Evolutionary conservation across 225 moss, liverwort and hornwort species (phyloP), one percentile per base, ranked within the genome.

Genomic region (Antitrichia curtipendula): DNA sequence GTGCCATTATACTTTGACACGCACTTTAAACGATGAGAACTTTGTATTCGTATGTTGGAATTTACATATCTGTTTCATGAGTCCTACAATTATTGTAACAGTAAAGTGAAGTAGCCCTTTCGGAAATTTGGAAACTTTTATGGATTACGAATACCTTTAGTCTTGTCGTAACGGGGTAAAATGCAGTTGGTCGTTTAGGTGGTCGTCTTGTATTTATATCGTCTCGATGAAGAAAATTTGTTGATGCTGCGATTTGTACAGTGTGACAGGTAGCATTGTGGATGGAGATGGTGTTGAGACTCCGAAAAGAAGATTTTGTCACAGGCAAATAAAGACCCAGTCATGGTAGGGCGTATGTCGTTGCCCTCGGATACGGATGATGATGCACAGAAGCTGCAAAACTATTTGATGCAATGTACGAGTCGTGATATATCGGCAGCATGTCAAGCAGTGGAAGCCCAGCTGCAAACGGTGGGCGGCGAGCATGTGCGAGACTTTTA

Each of bases 401-500:
- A 92, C 41, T 91, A 90, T 63, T 80, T 95, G 84, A 87, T 95
- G 93, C 91, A 90, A 86, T 93, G 93, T 84, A 87, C 92, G 45
- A 93, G 94, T 88, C 92, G 84, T 78, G 95, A 95, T 81, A 93
- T 93, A 85, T 88, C 84, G 79, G 91, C 90, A 59, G 95, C 93
- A 80, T 93, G 95, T 81, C 91, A 91, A 83, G 92, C 95, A 41
- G 95, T 95, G 71, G 95, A 95, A 88, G 92, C 92, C 32, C 93
- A 92, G 90, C 83, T 95, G 69, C 95, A 93, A 90, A 93, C 88
- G 38, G 93, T 92, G 66, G 92, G 93, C 31, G 95, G 95, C 75
- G 95, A 95, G 90, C 92, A 93, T 80, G 95, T 93, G 82, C 95
- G 95, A 71, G 93, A 95, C 88, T 95, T 95, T 86, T 95, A 95